Percentiles rank a stretch among this genome's conserved stretches.
These are phyloP conservation scores for Stagonosporopsis chrysanthemi DNA, from an alignment of 2,329 filamentous ascomycete species.

Conservation along the genomic window DNA sequence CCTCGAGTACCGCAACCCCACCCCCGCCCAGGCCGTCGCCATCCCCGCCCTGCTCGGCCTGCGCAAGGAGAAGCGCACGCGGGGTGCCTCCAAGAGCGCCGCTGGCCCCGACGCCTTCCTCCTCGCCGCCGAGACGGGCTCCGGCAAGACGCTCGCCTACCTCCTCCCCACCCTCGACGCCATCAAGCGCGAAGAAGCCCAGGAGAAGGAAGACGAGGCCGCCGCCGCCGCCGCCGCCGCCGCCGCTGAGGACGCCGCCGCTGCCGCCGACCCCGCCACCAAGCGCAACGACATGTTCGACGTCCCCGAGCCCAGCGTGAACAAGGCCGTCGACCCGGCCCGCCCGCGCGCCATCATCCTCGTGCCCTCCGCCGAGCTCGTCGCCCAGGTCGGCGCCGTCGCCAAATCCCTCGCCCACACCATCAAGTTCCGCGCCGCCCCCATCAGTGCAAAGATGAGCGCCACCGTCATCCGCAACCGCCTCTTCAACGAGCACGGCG, in stretches of 20 bases:
- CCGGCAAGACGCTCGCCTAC: constrained; percentile 95
- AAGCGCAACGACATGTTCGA: constrained; percentile 62
- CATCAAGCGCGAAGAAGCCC: constrained; percentile 74
- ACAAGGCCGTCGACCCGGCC: constrained; percentile 72
- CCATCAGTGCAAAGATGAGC: constrained; percentile 79
- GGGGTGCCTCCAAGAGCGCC: constrained; percentile 33
- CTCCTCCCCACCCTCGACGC: constrained; percentile 84
- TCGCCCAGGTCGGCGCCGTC: constrained; percentile 82
- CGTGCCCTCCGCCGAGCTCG: constrained; percentile 90
- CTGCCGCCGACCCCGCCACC: constrained; percentile 35
- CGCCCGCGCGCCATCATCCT: constrained; percentile 85
- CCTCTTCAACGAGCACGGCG: constrained; percentile 79
- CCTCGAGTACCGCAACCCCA: constrained; percentile 79
- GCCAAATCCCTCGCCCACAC: constrained; percentile 84
- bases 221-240: constrained; percentile 55
- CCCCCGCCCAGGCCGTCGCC: constrained; percentile 86
- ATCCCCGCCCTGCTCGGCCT: constrained; percentile 80
- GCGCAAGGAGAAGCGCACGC: constrained; percentile 48
- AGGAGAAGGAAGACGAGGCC: constrained; percentile 54
- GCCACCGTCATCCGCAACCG: constrained; percentile 82
- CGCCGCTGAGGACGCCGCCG: constrained; percentile 44
- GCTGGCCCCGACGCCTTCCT: constrained; percentile 71
- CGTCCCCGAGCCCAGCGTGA: constrained; percentile 64
- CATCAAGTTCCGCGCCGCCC: constrained; percentile 84
- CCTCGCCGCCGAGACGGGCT: constrained; percentile 93